Conservation (phyloP, 768 basidiomycete genomes). For the Trametes cingulata region DNA sequence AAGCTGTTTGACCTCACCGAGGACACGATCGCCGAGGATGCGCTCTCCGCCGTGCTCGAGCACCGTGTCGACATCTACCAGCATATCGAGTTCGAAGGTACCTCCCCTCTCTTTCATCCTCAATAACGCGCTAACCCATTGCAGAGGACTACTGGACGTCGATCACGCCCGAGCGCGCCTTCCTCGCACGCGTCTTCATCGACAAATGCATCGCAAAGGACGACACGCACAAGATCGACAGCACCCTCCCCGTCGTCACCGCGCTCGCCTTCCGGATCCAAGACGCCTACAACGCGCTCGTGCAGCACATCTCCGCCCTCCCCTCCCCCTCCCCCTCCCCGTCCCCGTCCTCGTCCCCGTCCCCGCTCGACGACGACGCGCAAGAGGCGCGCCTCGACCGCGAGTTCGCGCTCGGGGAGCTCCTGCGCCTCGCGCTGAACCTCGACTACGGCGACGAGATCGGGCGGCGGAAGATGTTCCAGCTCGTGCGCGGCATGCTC, state of each 20-base stretch:
- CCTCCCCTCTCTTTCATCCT: not conserved
- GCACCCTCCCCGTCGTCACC: constrained; percentile 81
- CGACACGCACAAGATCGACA: constrained; percentile 62
- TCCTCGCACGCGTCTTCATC: constrained; percentile 81
- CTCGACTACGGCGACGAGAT: constrained; percentile 93
- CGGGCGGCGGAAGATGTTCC: constrained; percentile 85
- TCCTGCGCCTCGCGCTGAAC: constrained; percentile 75
- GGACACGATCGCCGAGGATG: constrained; percentile 69
- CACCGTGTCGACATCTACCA: constrained; percentile 66
- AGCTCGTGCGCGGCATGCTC: constrained; percentile 88
- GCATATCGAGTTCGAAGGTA: constrained; percentile 68
- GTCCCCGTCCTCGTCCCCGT: too few species aligned
- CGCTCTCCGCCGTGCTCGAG: constrained; percentile 70
- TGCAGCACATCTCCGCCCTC: too few species aligned
- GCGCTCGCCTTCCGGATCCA: constrained; percentile 77
- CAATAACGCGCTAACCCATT: not conserved
- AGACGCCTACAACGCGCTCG: constrained; percentile 64
- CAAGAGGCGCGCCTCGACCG: constrained; percentile 51
- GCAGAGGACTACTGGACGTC: constrained; percentile 71
- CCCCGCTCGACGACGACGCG: too few species aligned
- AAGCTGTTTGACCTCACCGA: constrained; percentile 59
- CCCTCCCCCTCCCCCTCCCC: too few species aligned
- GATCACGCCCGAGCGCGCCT: constrained; percentile 73
- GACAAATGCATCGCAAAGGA: constrained; percentile 69
- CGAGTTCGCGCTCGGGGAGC: constrained; percentile 76